Evolutionary conservation across 2,329 filamentous ascomycete genomes (phyloP).

Genomic region (Juglanconis juglandina): DNA sequence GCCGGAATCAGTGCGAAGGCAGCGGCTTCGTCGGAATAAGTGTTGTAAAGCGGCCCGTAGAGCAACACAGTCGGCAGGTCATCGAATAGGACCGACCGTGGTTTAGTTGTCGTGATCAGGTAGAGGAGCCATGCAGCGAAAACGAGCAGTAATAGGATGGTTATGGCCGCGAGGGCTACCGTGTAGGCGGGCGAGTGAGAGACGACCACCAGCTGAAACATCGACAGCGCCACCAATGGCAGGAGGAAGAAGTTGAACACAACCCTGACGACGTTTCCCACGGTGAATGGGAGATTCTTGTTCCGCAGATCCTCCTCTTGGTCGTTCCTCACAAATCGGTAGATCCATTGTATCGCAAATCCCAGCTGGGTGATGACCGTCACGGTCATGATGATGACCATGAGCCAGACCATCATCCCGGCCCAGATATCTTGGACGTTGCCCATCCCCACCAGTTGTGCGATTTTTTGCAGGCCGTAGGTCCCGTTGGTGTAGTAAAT

Average conservation of each 20-base stretch:
- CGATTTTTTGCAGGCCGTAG: conserved; percentile 76
- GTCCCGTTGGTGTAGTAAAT: conserved; percentile 77
- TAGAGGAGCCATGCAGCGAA: conserved; percentile 77
- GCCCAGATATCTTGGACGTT: conserved; percentile 81
- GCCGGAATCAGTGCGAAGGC: conserved; percentile 87
- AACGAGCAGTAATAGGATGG: conserved; percentile 68
- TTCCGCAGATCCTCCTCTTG: conserved; percentile 82
- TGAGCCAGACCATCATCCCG: conserved; percentile 87
- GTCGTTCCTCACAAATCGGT: conserved; percentile 66
- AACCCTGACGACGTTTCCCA: conserved; percentile 77
- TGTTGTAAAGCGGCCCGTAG: conserved; percentile 95
- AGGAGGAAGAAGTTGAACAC: conserved; percentile 91
- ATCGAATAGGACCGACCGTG: conserved; percentile 86
- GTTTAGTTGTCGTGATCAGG: conserved; percentile 75
- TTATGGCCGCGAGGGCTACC: conserved; percentile 70
- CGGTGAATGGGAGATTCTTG: conserved; percentile 86
- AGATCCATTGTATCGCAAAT: conserved; percentile 74
- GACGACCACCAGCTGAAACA: conserved; percentile 86
- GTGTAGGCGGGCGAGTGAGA: conserved; percentile 63
- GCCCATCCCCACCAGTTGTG: conserved; percentile 79
- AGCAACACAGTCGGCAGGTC: conserved; percentile 84
- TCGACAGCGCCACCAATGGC: conserved; percentile 79
- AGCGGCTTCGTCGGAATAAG: conserved; percentile 89
- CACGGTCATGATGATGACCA: conserved; percentile 68
- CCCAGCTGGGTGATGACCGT: conserved; percentile 70